Evolutionary conservation across 2,329 filamentous ascomycete genomes (phyloP).

Genomic region (Proliferodiscus dingleyae): DNA sequence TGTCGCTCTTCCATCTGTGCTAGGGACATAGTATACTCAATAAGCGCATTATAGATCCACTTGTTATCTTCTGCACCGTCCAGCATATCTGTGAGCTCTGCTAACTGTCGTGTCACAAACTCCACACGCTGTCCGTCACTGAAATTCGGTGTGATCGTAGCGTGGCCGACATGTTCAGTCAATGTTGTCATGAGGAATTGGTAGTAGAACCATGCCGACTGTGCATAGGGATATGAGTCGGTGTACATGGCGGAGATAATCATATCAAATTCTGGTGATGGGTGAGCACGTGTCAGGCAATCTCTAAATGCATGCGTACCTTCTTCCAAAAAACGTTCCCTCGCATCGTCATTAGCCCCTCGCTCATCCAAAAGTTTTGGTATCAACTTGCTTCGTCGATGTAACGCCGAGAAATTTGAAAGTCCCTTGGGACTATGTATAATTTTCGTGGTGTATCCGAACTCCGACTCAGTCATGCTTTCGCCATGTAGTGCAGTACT

Average conservation of each 20-base stretch:
- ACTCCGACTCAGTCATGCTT: constrained; percentile 74
- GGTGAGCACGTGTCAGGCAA: constrained; percentile 12
- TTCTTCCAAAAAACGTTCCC: constrained; percentile 66
- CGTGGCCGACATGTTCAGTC: constrained; percentile 42
- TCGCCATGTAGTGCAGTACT: constrained; percentile 44
- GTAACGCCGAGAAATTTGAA: constrained; percentile 97
- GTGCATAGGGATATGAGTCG: constrained; percentile 83
- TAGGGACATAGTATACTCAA: constrained; percentile 66
- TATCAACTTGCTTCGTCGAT: constrained; percentile 81
- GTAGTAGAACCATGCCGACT: constrained; percentile 97
- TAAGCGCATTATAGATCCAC: constrained; percentile 83
- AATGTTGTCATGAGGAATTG: constrained; percentile 75
- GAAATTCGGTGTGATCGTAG: constrained; percentile 62
- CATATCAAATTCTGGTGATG: constrained; percentile 61
- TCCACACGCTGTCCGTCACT: constrained; percentile 53
- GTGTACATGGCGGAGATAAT: constrained; percentile 65
- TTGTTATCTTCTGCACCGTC: constrained; percentile 68
- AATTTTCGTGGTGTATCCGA: constrained; percentile 87
- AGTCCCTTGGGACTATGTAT: constrained; percentile 63
- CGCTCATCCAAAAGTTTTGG: constrained; percentile 69
- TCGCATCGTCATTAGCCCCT: constrained; percentile 53
- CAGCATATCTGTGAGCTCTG: constrained; percentile 63
- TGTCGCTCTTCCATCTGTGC: constrained; percentile 45
- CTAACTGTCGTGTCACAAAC: constrained; percentile 67
- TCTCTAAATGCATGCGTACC: constrained; percentile 40